Evolutionary conservation across 2,329 filamentous ascomycete genomes (phyloP).

Genomic region (Whalleya microplaca): DNA sequence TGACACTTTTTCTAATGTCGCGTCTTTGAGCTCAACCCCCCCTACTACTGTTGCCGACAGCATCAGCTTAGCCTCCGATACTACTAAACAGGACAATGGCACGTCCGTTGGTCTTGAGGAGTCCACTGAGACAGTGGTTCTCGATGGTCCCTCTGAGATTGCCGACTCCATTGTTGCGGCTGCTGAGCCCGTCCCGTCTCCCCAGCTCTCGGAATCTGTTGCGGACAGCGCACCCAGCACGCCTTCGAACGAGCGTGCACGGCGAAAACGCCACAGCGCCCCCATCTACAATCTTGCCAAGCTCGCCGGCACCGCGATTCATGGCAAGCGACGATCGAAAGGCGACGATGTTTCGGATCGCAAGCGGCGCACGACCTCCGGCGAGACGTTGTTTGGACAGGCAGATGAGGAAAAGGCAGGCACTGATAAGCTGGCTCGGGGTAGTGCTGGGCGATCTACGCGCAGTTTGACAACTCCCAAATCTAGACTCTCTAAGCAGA

Average conservation of each 20-base stretch:
- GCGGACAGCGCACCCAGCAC: conserved; percentile 28
- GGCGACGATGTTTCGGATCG: conserved; percentile 51
- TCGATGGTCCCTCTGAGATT: conserved; percentile 25
- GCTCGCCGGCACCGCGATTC: conserved; percentile 63
- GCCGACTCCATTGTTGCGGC: conserved; percentile 35
- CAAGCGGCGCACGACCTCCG: conserved; percentile 51
- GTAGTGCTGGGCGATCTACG: conserved; percentile 44
- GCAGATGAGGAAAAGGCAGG: conserved; percentile 28
- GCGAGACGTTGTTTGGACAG: conserved; percentile 40
- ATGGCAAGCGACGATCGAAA: conserved; percentile 59
- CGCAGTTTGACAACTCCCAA: conserved; percentile 40
- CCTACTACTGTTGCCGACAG: conserved; percentile 68
- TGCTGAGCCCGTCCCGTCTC: conserved; percentile 10
- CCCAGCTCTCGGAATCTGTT: conserved; percentile 14
- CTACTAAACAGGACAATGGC: conserved; percentile 64
- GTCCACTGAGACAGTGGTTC: conserved; percentile 25
- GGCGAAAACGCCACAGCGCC: conserved; percentile 58
- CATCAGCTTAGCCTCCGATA: conserved; percentile 58
- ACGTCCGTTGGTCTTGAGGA: conserved; percentile 54
- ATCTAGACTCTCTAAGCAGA: conserved; percentile 27
- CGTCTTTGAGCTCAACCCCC: conserved; percentile 65
- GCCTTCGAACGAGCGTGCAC: conserved; percentile 49
- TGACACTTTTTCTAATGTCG: conserved; percentile 54
- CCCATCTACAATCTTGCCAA: conserved; percentile 70
- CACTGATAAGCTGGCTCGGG: conserved; percentile 18